phyloP scores from a whole-genome alignment of 345 rosid species.

The Populus simonii region DNA sequence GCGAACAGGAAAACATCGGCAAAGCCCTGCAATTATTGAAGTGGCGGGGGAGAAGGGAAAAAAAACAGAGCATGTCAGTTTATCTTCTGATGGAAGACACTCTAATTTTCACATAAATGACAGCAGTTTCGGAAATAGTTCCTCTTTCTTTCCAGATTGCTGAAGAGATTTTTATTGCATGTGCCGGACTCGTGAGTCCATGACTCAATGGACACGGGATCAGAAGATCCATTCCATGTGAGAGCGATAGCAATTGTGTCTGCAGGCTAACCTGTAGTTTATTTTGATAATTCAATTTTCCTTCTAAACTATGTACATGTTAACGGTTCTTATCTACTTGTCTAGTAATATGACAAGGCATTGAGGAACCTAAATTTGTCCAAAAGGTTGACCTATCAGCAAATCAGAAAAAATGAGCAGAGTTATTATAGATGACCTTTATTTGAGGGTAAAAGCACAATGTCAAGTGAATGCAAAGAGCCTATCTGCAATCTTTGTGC shows the following conservation, averaged over 20 bases:
- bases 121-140: background rate
- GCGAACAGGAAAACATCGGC: constrained; percentile 18
- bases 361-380: background rate
- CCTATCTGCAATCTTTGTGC: constrained; percentile 87
- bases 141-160: background rate
- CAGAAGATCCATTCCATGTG: background rate
- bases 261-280: background rate
- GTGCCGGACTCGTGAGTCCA: background rate
- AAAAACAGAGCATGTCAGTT: constrained; percentile 8
- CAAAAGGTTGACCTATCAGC: background rate
- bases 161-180: background rate
- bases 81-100: background rate
- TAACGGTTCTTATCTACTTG: background rate
- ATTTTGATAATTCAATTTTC: background rate
- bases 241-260: background rate
- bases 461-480: constrained; percentile 88
- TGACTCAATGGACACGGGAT: background rate
- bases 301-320: background rate
- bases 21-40: constrained; percentile 36
- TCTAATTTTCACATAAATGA: background rate
- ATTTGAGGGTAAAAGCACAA: constrained; percentile 28
- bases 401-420: background rate
- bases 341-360: background rate
- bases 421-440: constrained; percentile 20
- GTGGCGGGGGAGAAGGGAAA: too few species aligned